phyloP scores from a whole-genome alignment of 169 alveolate species.

The Plasmodium inui region DNA sequence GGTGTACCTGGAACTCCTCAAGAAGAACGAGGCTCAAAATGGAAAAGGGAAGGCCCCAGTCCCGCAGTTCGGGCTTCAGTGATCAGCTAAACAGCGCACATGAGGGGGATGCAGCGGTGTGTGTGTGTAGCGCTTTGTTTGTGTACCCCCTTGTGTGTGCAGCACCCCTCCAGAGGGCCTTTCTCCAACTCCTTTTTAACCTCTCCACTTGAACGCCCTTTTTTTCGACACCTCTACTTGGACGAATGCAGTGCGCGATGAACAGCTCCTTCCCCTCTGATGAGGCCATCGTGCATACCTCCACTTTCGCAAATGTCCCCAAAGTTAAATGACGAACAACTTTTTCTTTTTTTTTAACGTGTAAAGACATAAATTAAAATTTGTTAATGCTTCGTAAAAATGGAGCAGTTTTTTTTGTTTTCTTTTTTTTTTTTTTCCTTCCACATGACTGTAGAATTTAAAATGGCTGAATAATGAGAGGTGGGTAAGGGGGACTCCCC shows the following conservation, averaged over 20 bases:
- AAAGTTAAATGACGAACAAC: neutral
- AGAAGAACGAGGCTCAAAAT: slow-evolving; percentile 13
- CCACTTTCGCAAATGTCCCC: neutral
- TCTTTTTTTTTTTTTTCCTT: neutral
- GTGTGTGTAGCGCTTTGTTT: too few species aligned
- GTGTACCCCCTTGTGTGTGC: neutral
- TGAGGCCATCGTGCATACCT: too few species aligned
- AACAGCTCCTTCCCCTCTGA: too few species aligned
- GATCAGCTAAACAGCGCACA: neutral
- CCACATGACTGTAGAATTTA: neutral
- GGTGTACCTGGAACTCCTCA: slow-evolving; percentile 25
- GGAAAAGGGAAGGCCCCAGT: neutral
- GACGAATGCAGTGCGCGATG: too few species aligned
- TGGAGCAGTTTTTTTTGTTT: too few species aligned
- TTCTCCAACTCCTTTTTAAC: neutral
- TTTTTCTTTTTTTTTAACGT: neutral
- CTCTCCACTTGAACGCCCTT: neutral
- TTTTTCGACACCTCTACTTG: neutral
- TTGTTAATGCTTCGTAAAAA: neutral
- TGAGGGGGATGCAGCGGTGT: neutral
- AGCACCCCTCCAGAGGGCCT: neutral
- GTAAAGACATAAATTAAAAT: neutral
- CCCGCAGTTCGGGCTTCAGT: neutral
- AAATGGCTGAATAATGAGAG: neutral
- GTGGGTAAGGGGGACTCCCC: neutral